Evolutionary conservation across 345 rosid genomes (phyloP).

Genomic region (Hibiscus syriacus): DNA sequence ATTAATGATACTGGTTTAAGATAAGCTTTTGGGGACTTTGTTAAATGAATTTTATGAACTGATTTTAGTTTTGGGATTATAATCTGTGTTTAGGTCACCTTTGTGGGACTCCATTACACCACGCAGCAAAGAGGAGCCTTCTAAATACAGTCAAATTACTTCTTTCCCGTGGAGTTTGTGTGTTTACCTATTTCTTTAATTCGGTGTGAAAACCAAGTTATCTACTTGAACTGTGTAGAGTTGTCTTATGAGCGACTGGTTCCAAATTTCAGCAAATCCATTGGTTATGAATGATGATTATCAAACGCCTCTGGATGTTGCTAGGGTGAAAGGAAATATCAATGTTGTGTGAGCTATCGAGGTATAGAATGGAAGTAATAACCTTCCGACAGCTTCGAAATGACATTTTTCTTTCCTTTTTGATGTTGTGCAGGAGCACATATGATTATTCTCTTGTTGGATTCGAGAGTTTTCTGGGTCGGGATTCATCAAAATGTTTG

Average conservation of each 20-base stretch:
- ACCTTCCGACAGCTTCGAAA: too few species aligned
- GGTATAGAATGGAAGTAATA: constrained; percentile 29
- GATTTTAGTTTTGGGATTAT: not conserved
- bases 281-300: constrained; percentile 83
- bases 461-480: constrained; percentile 86
- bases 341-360: constrained; percentile 85
- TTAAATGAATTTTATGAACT: not conserved
- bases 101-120: constrained; percentile 92
- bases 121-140: constrained; percentile 93
- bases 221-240: not conserved
- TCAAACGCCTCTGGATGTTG: constrained; percentile 83
- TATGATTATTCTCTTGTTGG: constrained; percentile 90
- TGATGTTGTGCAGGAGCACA: constrained; percentile 42
- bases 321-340: constrained; percentile 64
- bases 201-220: not conserved
- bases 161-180: constrained; percentile 67
- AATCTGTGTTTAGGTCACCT: constrained; percentile 46
- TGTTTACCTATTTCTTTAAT: not conserved
- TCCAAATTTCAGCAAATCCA: constrained; percentile 57
- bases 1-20: not conserved
- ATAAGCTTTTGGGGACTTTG: not conserved
- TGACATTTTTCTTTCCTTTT: not conserved
- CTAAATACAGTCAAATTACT: constrained; percentile 70
- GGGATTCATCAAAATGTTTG: constrained; percentile 71
- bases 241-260: not conserved